A percentile compares a stretch with the other conserved stretches of the same genome.
Conservation (phyloP, 768 basidiomycete genomes). For the Gloeopeniophorella convolvens region DNA sequence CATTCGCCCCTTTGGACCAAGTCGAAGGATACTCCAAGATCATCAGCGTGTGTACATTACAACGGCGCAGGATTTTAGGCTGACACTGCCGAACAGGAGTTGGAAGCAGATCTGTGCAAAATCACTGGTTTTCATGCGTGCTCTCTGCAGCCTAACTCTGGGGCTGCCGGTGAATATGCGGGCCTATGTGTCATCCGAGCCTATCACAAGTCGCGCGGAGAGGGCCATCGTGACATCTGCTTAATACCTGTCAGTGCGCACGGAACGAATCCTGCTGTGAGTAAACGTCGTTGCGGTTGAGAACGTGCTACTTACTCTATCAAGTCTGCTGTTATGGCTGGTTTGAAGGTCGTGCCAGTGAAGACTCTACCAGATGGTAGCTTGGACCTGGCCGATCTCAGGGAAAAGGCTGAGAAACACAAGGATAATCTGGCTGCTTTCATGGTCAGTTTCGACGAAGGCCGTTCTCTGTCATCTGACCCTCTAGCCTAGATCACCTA, state of each 20-base stretch:
- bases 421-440: conserved; percentile 90
- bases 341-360: conserved; percentile 93
- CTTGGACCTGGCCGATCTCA: conserved; percentile 82
- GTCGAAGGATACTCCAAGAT: conserved; percentile 80
- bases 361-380: conserved; percentile 85
- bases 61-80: neutral
- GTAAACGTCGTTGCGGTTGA: conserved; percentile 25
- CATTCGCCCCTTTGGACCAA: conserved; percentile 87
- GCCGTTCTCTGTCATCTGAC: conserved; percentile 11
- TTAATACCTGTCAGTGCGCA: conserved; percentile 94
- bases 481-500: conserved; percentile 71
- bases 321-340: conserved; percentile 94
- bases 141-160: conserved; percentile 98
- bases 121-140: conserved; percentile 97
- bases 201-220: conserved; percentile 85
- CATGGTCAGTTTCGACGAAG: conserved; percentile 51
- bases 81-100: conserved; percentile 49
- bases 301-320: conserved; percentile 16
- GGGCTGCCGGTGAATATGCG: conserved; percentile 95
- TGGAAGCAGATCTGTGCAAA: conserved; percentile 84
- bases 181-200: conserved; percentile 93
- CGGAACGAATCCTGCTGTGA: conserved; percentile 95
- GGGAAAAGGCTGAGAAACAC: conserved; percentile 82
- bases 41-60: conserved; percentile 49
- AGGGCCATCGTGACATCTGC: conserved; percentile 83